A percentile compares a stretch with the other conserved stretches of the same genome.
phyloP scores from a whole-genome alignment of 805 yeast species.

The Cyberlindnera saturnus region DNA sequence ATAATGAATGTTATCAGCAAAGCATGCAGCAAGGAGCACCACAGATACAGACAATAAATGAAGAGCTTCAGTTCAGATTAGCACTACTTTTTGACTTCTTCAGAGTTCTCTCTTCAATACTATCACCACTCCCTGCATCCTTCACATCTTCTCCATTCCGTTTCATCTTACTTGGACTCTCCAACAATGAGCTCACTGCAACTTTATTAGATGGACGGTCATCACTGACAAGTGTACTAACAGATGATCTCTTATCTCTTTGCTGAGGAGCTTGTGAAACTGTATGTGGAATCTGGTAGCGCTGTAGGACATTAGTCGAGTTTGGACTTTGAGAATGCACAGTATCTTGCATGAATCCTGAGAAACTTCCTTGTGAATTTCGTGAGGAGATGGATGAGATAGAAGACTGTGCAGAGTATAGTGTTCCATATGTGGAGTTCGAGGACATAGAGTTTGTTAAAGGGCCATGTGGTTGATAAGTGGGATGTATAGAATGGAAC shows the following conservation, averaged over 20 bases:
- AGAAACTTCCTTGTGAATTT: slow-evolving; percentile 16
- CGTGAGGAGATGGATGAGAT: slow-evolving; percentile 21
- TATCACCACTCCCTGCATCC: too few species aligned
- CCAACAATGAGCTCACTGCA: slow-evolving; percentile 19
- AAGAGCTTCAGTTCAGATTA: too few species aligned
- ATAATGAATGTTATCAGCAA: too few species aligned
- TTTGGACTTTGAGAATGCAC: neutral
- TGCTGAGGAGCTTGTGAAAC: too few species aligned
- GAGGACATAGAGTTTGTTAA: slow-evolving; percentile 16
- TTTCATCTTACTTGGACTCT: slow-evolving; percentile 8
- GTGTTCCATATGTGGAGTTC: slow-evolving; percentile 13
- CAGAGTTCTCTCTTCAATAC: too few species aligned
- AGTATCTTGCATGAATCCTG: slow-evolving; percentile 7
- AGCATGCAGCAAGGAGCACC: too few species aligned
- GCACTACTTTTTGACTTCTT: too few species aligned
- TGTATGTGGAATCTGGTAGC: neutral
- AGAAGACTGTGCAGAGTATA: slow-evolving; percentile 22
- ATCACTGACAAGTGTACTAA: neutral
- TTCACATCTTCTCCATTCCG: neutral
- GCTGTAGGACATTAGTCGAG: neutral
- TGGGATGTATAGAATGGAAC: slow-evolving; percentile 10
- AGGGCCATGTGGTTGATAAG: neutral
- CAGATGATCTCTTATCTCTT: neutral
- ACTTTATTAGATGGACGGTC: slow-evolving; percentile 2
- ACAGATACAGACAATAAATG: too few species aligned